A percentile compares a stretch with the other conserved stretches of the same genome.
phyloP scores from a whole-genome alignment of 805 yeast species.

The Spathaspora passalidarum region DNA sequence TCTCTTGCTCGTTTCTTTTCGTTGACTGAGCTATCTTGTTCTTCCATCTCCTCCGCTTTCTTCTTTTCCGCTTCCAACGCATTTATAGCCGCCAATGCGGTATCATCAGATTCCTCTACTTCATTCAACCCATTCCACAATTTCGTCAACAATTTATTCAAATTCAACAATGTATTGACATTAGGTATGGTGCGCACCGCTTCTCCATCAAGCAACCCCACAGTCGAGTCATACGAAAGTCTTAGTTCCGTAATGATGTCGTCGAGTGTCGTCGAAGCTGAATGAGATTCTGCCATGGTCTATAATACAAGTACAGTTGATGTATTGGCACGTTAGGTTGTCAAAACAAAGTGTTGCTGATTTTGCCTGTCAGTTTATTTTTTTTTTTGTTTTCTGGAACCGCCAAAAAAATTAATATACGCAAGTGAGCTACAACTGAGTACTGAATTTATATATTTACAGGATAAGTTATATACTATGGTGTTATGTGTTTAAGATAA shows the following conservation, averaged over 20 bases:
- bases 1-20: constrained; percentile 2
- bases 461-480: constrained; percentile 14
- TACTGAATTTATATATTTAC: constrained; percentile 3
- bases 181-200: constrained; percentile 39
- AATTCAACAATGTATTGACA: constrained; percentile 42
- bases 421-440: not conserved
- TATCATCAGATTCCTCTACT: constrained; percentile 29
- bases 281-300: constrained; percentile 11
- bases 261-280: constrained; percentile 44
- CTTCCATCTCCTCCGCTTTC: constrained; percentile 1
- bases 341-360: not conserved
- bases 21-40: too few species aligned
- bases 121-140: constrained; percentile 37
- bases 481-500: constrained; percentile 23
- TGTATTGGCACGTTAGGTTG: too few species aligned
- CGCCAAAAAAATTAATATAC: not conserved
- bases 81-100: constrained; percentile 19
- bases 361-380: not conserved
- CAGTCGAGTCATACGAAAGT: constrained; percentile 54
- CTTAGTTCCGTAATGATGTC: constrained; percentile 52
- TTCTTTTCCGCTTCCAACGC: constrained; percentile 8
- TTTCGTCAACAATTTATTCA: constrained; percentile 41
- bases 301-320: not conserved
- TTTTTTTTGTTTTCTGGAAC: not conserved
- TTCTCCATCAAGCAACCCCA: constrained; percentile 63